Evolutionary conservation across 352 stramenopile species (phyloP).

Genomic region (Pythium periplocum): DNA sequence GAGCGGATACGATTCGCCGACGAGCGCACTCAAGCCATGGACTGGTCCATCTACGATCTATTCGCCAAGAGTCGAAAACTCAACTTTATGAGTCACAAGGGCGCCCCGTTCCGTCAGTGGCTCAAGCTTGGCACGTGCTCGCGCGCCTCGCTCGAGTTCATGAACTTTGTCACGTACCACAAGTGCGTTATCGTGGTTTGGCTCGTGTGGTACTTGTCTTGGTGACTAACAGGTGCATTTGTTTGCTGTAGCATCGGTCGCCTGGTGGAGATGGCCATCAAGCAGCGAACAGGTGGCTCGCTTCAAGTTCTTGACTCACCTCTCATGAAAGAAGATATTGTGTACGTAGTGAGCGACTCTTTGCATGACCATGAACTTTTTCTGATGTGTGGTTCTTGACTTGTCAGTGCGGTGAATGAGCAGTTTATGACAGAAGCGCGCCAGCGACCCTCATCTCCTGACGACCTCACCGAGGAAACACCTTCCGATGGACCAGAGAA

Average conservation of each 20-base stretch:
- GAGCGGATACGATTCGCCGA: conserved; percentile 83
- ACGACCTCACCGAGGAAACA: no score
- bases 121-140: conserved; percentile 56
- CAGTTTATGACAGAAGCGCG: neutral
- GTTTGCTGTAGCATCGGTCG: conserved; percentile 51
- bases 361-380: neutral
- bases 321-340: conserved; percentile 53
- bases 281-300: conserved; percentile 47
- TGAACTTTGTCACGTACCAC: conserved; percentile 85
- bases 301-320: conserved; percentile 46
- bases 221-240: no score
- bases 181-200: conserved; percentile 36
- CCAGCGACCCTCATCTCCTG: no score
- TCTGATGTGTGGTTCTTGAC: neutral
- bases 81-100: conserved; percentile 83
- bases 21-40: conserved; percentile 76
- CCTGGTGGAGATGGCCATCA: conserved; percentile 80
- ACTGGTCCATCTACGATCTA: conserved; percentile 76
- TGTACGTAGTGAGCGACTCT: conserved; percentile 27
- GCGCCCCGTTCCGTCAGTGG: conserved; percentile 64
- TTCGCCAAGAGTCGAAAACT: conserved; percentile 74
- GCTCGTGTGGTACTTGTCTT: no score
- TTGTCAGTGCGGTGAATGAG: conserved; percentile 1
- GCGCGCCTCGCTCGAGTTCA: conserved; percentile 72
- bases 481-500: no score